These are phyloP conservation scores for Pseudogymnoascus sp. DNA, from an alignment of 2,329 filamentous ascomycete species.

Conservation along the genomic window DNA sequence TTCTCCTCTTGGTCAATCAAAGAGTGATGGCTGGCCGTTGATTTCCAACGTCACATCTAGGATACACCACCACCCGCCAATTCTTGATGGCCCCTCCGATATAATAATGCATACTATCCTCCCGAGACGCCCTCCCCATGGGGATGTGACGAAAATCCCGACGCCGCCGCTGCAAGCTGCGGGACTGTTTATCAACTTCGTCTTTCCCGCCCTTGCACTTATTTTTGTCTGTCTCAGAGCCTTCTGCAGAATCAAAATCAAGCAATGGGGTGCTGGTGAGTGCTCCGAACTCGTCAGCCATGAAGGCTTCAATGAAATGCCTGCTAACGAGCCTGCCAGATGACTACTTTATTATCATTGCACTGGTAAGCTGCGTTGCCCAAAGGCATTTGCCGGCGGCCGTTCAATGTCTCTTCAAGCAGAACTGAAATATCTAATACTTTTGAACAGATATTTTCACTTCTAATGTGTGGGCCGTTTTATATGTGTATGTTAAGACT, in stretches of 20 bases:
- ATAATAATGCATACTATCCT: constrained; percentile 1
- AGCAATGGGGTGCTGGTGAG: constrained; percentile 25
- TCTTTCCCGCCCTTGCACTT: constrained; percentile 27
- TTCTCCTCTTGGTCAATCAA: background rate
- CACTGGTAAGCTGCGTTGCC: background rate
- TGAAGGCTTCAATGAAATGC: background rate
- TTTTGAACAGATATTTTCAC: background rate
- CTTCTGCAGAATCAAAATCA: constrained; percentile 24
- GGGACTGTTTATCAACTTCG: constrained; percentile 27
- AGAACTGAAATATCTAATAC: background rate
- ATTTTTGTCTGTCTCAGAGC: constrained; percentile 21
- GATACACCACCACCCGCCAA: background rate
- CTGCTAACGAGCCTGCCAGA: background rate
- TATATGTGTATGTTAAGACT: background rate
- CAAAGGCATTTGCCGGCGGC: background rate
- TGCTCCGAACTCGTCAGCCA: constrained; percentile 11
- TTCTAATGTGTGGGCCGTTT: background rate
- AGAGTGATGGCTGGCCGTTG: background rate
- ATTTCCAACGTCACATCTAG: background rate
- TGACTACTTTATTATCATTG: background rate
- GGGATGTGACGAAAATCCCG: constrained; percentile 20
- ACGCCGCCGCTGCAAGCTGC: constrained; percentile 27
- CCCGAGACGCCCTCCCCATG: background rate
- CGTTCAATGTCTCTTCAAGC: background rate
- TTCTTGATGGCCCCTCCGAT: background rate